Base-by-base conservation (phyloP, 148 eudicot genomes). In the Vaccinium myrtillus region DNA sequence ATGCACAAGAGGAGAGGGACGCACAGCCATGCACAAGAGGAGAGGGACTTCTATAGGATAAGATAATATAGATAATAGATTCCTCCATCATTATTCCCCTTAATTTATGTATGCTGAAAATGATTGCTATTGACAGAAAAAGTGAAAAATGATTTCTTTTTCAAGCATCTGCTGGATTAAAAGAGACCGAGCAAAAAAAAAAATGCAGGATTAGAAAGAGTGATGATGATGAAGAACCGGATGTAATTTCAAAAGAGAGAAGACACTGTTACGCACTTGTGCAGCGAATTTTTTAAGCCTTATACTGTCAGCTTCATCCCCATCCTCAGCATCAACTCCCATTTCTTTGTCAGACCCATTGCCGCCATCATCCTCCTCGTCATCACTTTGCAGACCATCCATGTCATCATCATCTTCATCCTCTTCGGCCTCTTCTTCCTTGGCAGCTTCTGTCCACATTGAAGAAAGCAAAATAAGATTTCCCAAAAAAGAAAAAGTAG, bases 281-380 rank as follows among this genome's bases (percentile, higher is more conserved):
- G 98, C 95, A 83, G 98, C 98, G 81, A 95, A 86, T 85, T 90
- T 94, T 80, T 92, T 88, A 84, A 97, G 91, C 39, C 87, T 93
- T 63, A 78, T 81, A 83, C 91, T 95, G 83, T 95, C 93, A 75
- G 94, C 95, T 87, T 91, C 99, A 90, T 97, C 98, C 63, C 93
- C 97, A 87, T 94, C 95, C 86, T 94, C 99, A 32, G 87, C 98
- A 90, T 97, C 99, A 86, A 85, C 89, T 87, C 98, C 98, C 98
- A 97, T 97, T 85, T 97, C 99, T 88, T 88, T 95, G 88, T 96
- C 98, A 86, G 91, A 90, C 58, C 56, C 91, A 58, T 89, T 93
- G 11, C 73, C 67, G 19, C 78, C 98, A 51, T 89, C 95, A 32
- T 88, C 95, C 61, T 96, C 98, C 48, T 93, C 98, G 65, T 92